A percentile compares a stretch with the other conserved stretches of the same genome.
These are phyloP conservation scores for Helianthus tuberosus DNA, from an alignment of 129 eudicot genomes.

Conservation along the genomic window DNA sequence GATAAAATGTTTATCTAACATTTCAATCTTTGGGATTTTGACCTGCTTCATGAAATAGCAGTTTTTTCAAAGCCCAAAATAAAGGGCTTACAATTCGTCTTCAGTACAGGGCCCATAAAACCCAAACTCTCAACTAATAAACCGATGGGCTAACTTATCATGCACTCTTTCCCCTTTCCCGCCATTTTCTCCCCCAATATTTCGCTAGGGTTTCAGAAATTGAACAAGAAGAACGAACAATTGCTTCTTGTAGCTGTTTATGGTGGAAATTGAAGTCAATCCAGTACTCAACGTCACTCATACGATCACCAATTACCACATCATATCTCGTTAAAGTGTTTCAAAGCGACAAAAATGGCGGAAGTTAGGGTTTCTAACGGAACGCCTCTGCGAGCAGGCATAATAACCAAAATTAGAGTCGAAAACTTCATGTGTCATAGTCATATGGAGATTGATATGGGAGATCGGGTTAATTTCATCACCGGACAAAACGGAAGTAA, in stretches of 20 bases:
- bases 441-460: conserved; percentile 71
- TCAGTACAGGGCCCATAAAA: too few species aligned
- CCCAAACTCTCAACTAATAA: too few species aligned
- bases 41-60: too few species aligned
- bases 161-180: conserved; percentile 17
- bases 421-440: conserved; percentile 96
- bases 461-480: conserved; percentile 77
- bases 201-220: conserved; percentile 9
- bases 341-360: conserved; percentile 32
- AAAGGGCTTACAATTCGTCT: too few species aligned
- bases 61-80: too few species aligned
- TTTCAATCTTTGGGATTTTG: too few species aligned
- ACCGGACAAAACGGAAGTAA: conserved; percentile 98
- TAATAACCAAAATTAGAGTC: conserved; percentile 56
- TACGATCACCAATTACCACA: neutral
- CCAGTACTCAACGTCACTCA: neutral
- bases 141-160: too few species aligned
- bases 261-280: neutral
- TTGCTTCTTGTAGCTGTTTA: neutral
- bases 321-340: neutral
- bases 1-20: too few species aligned
- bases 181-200: conserved; percentile 19
- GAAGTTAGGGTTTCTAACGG: conserved; percentile 52
- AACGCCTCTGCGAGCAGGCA: conserved; percentile 55
- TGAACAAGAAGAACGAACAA: conserved; percentile 2